Base-by-base conservation (phyloP, 2,329 filamentous ascomycete species). In the Dryadomyces quercivorus region DNA sequence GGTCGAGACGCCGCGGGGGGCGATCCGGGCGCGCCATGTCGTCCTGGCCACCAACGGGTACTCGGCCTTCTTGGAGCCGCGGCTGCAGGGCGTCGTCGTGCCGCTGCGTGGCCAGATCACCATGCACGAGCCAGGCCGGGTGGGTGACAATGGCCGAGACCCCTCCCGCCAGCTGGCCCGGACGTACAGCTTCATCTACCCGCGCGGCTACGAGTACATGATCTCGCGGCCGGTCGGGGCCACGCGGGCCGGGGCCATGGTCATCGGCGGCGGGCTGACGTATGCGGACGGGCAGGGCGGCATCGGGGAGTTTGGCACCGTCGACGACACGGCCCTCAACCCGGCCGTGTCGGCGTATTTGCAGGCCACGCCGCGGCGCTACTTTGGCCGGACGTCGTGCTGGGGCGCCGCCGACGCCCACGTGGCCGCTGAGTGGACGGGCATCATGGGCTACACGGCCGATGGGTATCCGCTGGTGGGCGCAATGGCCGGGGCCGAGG, bases 181-280 rank as follows among this genome's bases (percentile, higher is more conserved):
- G 2, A 81, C 80, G 1, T 85, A 82, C 61, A 81, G 75, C 20
- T 81, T 86, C 59, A 76, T 84, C 26, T 81, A 81, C 61, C 69
- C 71, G 2, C 66, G 69, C 22, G 80, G 82, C 0, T 85, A 82
- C 61, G 84, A 86, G 57, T 87, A 86, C 64, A 80, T 86, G 73
- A 77, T 86, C 9, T 73, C 77, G 1, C 72, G 79, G 1, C 75
- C 75, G 0, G 65, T 69, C n/a, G 72, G 72, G 0, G 69, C 72
- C 2, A 60, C 58, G 18, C 66, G 69, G 21, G 67, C 65, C 2
- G 74, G 77, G 26, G 75, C 79, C 55, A 75, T 86, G 31, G 67
- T 86, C 34, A 82, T 85, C 15, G 82, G 83, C 0, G 82, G 83
- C 16, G 81, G 77, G 0, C 63, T 80, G 12, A 53, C 31, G 43